A percentile compares a stretch with the other conserved stretches of the same genome.
phyloP scores from a whole-genome alignment of 78 protist genomes.

The Cavenderia fasciculata region DNA sequence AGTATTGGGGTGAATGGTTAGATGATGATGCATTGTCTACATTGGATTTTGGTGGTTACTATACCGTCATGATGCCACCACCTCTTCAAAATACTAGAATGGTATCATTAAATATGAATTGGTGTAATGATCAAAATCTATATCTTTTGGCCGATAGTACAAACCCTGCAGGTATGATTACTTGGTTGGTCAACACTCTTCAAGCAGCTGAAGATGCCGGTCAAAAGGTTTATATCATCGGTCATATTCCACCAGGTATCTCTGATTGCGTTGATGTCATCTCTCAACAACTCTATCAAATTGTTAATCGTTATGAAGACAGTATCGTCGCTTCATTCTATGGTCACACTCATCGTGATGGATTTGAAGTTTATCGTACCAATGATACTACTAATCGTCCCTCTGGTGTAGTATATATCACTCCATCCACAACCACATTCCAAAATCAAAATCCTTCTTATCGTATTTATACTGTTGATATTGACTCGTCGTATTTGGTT shows the following conservation, averaged over 20 bases:
- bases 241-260: constrained; percentile 70
- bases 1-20: constrained; percentile 48
- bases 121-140: constrained; percentile 57
- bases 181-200: constrained; percentile 17
- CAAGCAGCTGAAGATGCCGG: constrained; percentile 21
- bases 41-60: constrained; percentile 43
- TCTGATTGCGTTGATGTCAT: constrained; percentile 46
- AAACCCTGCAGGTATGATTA: constrained; percentile 59
- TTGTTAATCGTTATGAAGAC: constrained; percentile 63
- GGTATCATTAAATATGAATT: constrained; percentile 53
- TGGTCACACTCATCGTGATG: constrained; percentile 69
- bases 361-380: constrained; percentile 25
- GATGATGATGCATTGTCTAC: neutral
- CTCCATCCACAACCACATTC: constrained; percentile 59
- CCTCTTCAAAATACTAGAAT: constrained; percentile 18
- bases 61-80: neutral
- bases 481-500: neutral
- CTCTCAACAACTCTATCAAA: constrained; percentile 54
- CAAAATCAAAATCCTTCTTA: constrained; percentile 68
- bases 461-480: constrained; percentile 42
- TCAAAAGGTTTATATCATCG: constrained; percentile 45
- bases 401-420: neutral
- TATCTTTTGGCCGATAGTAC: constrained; percentile 26
- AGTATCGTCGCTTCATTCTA: constrained; percentile 24
- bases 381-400: constrained; percentile 14